phyloP scores from a whole-genome alignment of 805 yeast species.

The Hanseniaspora hatyaiensis region DNA sequence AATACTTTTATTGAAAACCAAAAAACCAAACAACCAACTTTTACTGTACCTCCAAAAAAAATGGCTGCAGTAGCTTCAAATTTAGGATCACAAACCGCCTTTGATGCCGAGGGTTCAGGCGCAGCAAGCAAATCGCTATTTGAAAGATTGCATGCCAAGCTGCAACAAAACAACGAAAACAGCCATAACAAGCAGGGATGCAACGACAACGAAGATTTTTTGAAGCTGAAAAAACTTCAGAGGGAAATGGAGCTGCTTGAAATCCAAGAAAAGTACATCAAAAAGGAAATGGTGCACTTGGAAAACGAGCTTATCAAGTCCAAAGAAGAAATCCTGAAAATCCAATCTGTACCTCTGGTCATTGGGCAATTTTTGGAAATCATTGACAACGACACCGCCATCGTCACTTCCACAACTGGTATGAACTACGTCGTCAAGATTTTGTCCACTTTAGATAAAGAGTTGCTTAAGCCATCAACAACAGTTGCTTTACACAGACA shows the following conservation, averaged over 20 bases:
- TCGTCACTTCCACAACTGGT: conserved; percentile 94
- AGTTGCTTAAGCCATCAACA: conserved; percentile 83
- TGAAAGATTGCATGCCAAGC: conserved; percentile 26
- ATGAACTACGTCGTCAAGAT: conserved; percentile 94
- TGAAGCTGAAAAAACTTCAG: conserved; percentile 75
- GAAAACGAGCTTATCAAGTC: conserved; percentile 91
- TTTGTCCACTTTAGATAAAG: conserved; percentile 86
- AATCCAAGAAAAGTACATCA: conserved; percentile 91
- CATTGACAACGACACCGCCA: conserved; percentile 90
- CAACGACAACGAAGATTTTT: conserved; percentile 63
- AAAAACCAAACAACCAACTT: neutral
- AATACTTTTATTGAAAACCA: neutral
- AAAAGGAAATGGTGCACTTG: conserved; percentile 94
- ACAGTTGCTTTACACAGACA: conserved; percentile 97
- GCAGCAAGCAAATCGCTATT: conserved; percentile 26
- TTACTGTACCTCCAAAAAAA: neutral
- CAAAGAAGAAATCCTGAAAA: conserved; percentile 95
- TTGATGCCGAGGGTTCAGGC: neutral
- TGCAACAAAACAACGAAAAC: conserved; percentile 23
- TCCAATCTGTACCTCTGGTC: conserved; percentile 93
- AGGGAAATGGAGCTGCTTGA: conserved; percentile 75
- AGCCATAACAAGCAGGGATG: too few species aligned
- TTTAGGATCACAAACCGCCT: neutral
- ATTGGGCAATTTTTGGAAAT: conserved; percentile 98
- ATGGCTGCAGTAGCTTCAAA: conserved; percentile 2